A percentile compares a stretch with the other conserved stretches of the same genome.
These are phyloP conservation scores for Dichotomocladium elegans DNA, from an alignment of 371 early-diverging fungal genomes.

Conservation along the genomic window DNA sequence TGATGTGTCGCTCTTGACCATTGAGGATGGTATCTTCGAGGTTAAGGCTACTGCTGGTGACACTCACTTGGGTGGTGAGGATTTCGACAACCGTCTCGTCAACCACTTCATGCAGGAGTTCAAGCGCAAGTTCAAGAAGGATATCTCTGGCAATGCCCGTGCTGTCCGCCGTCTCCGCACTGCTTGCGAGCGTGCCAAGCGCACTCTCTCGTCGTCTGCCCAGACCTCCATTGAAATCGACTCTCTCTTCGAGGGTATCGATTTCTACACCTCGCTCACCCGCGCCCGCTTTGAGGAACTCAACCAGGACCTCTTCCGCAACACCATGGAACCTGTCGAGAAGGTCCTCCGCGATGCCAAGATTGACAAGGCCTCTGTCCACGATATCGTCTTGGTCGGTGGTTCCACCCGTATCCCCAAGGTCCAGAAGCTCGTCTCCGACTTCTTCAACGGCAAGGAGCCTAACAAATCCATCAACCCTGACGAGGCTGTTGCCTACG, in stretches of 20 bases:
- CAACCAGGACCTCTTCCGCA: conserved; percentile 81
- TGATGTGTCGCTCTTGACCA: conserved; percentile 91
- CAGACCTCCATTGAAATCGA: conserved; percentile 89
- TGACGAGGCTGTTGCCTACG: conserved; percentile 95
- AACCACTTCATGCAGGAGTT: conserved; percentile 80
- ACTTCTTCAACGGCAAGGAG: conserved; percentile 89
- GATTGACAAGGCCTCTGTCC: conserved; percentile 88
- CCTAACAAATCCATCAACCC: conserved; percentile 92
- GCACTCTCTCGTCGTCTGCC: conserved; percentile 85
- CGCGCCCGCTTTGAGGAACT: conserved; percentile 94
- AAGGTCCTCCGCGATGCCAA: conserved; percentile 88
- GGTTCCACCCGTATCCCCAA: conserved; percentile 99
- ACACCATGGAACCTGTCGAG: conserved; percentile 82
- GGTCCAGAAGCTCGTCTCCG: conserved; percentile 96
- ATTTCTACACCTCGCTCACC: conserved; percentile 87
- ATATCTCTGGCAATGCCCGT: conserved; percentile 80
- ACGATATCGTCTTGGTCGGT: conserved; percentile 98
- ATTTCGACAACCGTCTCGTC: conserved; percentile 92
- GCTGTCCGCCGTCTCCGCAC: conserved; percentile 91
- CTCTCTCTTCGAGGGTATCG: conserved; percentile 87
- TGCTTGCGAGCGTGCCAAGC: conserved; percentile 97
- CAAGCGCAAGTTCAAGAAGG: conserved; percentile 82
- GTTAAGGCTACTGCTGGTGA: conserved; percentile 96
- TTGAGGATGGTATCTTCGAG: conserved; percentile 89
- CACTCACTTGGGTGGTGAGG: conserved; percentile 98